Evolutionary conservation across 441 rosid genomes (phyloP).

Genomic region (Euphorbia celastroides): DNA sequence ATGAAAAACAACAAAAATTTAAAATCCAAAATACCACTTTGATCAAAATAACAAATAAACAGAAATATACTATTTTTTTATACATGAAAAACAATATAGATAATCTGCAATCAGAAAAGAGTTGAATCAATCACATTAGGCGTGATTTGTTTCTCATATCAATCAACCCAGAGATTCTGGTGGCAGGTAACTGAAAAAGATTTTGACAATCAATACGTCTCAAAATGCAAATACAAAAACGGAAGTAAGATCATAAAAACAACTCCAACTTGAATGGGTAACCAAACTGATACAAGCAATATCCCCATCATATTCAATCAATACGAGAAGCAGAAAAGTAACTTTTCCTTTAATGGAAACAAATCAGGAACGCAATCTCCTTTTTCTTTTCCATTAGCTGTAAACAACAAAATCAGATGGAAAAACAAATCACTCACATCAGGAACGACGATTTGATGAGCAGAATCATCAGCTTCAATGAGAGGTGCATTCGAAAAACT

Average conservation of each 20-base stretch:
- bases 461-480: conserved; percentile 37
- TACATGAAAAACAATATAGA: not conserved
- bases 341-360: not conserved
- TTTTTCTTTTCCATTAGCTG: not conserved
- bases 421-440: conserved; percentile 40
- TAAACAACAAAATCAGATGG: not conserved
- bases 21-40: not conserved
- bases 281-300: not conserved
- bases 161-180: not conserved
- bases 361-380: not conserved
- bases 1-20: not conserved
- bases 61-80: not conserved
- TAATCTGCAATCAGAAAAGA: not conserved
- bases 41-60: too few relatives aligned
- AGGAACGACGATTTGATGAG: conserved; percentile 59
- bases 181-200: not conserved
- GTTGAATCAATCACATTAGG: conserved; percentile 6
- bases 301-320: not conserved
- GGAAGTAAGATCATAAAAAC: not conserved
- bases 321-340: not conserved
- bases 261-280: not conserved
- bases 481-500: conserved; percentile 61
- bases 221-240: not conserved
- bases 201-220: not conserved
- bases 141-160: not conserved